Base-by-base conservation (phyloP, 768 basidiomycete species). In the Rhodotorula toruloides region DNA sequence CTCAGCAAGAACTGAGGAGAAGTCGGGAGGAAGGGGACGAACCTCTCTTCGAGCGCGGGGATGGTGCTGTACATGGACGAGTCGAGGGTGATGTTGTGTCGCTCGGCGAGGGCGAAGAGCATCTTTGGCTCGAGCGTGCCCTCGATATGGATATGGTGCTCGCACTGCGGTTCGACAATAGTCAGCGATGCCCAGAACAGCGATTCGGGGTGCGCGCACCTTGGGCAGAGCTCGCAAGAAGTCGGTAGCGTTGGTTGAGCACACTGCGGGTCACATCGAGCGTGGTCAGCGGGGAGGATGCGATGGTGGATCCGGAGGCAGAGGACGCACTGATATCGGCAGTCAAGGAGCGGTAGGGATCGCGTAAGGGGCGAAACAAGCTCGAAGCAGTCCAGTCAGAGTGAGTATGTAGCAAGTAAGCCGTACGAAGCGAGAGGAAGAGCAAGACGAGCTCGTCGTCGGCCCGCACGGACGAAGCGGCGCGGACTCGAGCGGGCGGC, bases 141-240 rank as follows among this genome's bases (percentile, higher is more conserved):
- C 55, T 74, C 73, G 61, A 74, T 74, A 53, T 74, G 73, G 11
- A 74, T 48, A 58, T 74, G 73, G 62, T 72, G 73, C 52, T 74
- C 73, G 61, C 67, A 68, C 62, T 67, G 48, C 13, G 25, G 31
- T 27, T 19, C 31, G 9, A 39, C 53, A 22, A 29, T 25, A 22
- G 25, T 25, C 21, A 1, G 32, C 2, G n/a, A 10, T 3, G 0
- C 16, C 5, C 14, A 44, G 25, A 22, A 37, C 29, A 5, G 29
- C 31, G 32, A 52, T 13, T 5, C n/a, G 37, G 50, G 12, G 10
- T 22, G 8, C 31, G 11, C 60, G 7, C 27, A 63, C 56, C 49
- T 70, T 70, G 47, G 69, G 69, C 22, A 70, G 58, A 2, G 53
- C 65, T 3, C 57, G 53, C 27, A 70, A 47, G 58, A 70, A 70